Percentiles rank a stretch among this genome's conserved stretches.
Conservation (phyloP, 495 filamentous ascomycete genomes). For the Cairneyella variabilis region DNA sequence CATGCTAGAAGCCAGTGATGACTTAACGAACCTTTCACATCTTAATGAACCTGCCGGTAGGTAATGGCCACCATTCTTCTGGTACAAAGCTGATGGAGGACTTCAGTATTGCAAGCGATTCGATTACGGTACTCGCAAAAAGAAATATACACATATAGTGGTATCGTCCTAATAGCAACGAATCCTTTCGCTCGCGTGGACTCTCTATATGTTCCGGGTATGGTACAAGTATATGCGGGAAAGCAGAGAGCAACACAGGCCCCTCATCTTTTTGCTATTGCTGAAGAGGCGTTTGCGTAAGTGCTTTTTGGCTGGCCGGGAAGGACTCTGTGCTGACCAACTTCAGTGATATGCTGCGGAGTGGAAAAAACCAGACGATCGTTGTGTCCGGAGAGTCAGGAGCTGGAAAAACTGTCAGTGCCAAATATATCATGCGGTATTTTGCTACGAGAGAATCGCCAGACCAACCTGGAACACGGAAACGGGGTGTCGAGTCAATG, state of each 20-base stretch:
- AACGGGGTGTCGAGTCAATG: conserved; percentile 79
- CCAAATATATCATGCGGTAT: conserved; percentile 99
- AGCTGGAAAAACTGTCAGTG: conserved; percentile 97
- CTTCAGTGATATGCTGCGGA: conserved; percentile 90
- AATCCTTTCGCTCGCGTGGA: conserved; percentile 98
- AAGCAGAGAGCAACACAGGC: conserved; percentile 96
- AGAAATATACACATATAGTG: conserved; percentile 99
- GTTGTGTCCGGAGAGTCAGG: conserved; percentile 98
- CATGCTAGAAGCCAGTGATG: conserved; percentile 98
- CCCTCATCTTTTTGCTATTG: conserved; percentile 97
- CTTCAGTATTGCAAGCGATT: conserved; percentile 96
- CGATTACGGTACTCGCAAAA: conserved; percentile 97
- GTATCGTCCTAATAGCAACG: conserved; percentile 97
- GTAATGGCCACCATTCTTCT: too few species aligned
- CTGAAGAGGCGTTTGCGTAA: conserved; percentile 97
- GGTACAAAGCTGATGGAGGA: too few species aligned
- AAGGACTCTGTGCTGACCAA: conserved; percentile 12
- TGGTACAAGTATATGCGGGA: conserved; percentile 98
- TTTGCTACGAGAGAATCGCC: conserved; percentile 97
- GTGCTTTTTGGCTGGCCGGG: conserved; percentile 27
- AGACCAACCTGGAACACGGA: conserved; percentile 76
- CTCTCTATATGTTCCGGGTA: conserved; percentile 96
- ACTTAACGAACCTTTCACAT: conserved; percentile 95
- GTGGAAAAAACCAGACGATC: conserved; percentile 94
- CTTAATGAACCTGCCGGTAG: conserved; percentile 97